Evolutionary conservation across 192 early-diverging fungal species (phyloP), one percentile per base, ranked within the genome.

Genomic region (Podila epigama): DNA sequence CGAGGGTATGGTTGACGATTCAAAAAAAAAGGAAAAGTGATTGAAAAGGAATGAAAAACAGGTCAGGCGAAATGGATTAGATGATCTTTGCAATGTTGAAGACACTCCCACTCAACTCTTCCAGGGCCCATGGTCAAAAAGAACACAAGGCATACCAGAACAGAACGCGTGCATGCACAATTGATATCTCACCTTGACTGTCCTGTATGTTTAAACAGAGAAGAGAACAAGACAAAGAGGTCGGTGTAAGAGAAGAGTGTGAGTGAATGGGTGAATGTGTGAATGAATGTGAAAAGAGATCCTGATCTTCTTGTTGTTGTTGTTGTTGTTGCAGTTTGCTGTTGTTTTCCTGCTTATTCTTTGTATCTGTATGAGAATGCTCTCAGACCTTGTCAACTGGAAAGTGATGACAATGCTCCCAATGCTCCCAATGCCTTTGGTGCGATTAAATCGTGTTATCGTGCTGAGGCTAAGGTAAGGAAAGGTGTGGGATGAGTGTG

Each of bases 351-450:
- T 22, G n/a, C 44, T 48, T 48, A 9, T 41, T 48, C 25, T 48
- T 48, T 11, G 11, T 48, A 22, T 18, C 44, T 48, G 44, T n/a
- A n/a, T n/a, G n/a, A n/a, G n/a, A n/a, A n/a, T n/a, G n/a, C n/a
- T n/a, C n/a, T n/a, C n/a, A n/a, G n/a, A n/a, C n/a, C n/a, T n/a
- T n/a, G n/a, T n/a, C n/a, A n/a, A n/a, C n/a, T n/a, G n/a, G n/a
- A n/a, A n/a, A n/a, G n/a, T n/a, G n/a, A n/a, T n/a, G 44, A 22
- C n/a, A 22, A 48, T 48, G 44, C 44, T 48, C 44, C n/a, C 44
- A 48, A 48, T 48, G 44, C 44, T 48, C 44, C 44, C 44, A 42
- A 42, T 42, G n/a, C 44, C 44, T 22, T 22, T 48, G 44, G 44
- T 48, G 44, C 25, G 44, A 22, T 18, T 44, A 0, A 3, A 20